Conservation (phyloP, 2,329 filamentous ascomycete species). For the Tolypocladium guangdongense region DNA sequence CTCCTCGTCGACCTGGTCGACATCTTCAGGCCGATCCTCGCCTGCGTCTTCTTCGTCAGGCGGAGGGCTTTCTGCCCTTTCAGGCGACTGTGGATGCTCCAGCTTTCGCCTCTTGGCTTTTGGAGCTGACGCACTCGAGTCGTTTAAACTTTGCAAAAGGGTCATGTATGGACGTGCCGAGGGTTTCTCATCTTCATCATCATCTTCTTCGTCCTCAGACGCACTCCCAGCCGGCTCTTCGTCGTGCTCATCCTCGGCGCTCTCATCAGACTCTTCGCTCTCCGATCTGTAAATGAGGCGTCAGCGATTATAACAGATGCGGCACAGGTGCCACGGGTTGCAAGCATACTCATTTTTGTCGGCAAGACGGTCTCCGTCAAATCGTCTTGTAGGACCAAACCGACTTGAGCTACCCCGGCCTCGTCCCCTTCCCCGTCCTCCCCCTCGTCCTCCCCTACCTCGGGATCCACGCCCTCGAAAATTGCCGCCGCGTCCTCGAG, state of each 20-base stretch:
- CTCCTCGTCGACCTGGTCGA: constrained; percentile 14
- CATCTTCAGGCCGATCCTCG: constrained; percentile 22
- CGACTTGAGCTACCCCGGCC: constrained; percentile 21
- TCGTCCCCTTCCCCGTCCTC: constrained; percentile 14
- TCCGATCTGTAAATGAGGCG: neutral
- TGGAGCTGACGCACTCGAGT: constrained; percentile 24
- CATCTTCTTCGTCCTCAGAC: constrained; percentile 34
- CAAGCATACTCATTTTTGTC: constrained; percentile 24
- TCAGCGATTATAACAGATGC: neutral
- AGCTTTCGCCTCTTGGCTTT: constrained; percentile 48
- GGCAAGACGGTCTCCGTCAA: constrained; percentile 23
- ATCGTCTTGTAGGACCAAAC: constrained; percentile 25
- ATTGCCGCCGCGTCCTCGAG: constrained; percentile 22
- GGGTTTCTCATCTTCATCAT: constrained; percentile 32
- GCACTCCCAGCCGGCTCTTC: constrained; percentile 25
- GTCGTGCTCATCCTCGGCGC: constrained; percentile 21
- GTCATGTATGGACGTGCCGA: constrained; percentile 42
- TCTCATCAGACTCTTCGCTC: constrained; percentile 13
- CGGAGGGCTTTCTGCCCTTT: constrained; percentile 8
- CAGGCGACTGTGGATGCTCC: constrained; percentile 22
- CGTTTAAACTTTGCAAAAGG: constrained; percentile 45
- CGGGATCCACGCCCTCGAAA: constrained; percentile 21
- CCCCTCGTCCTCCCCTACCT: constrained; percentile 10
- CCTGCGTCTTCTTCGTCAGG: constrained; percentile 24
- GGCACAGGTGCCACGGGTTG: neutral